Conservation (phyloP, 2,329 filamentous ascomycete species). For the Colletotrichum godetiae region DNA sequence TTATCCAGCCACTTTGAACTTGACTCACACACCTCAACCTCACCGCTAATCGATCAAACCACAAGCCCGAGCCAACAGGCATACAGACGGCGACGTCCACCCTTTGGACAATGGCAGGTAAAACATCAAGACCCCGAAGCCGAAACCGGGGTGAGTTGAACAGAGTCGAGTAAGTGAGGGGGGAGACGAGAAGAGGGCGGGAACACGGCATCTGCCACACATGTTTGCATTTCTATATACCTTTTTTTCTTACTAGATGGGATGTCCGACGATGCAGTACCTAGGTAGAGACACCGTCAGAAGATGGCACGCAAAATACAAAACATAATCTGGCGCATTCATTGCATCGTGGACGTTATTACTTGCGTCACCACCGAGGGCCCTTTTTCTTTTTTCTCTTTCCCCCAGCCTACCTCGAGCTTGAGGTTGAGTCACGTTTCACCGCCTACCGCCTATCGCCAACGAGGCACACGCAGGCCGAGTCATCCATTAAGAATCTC, state of each 20-base stretch:
- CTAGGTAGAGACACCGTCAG: too few species aligned
- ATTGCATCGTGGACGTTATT: not conserved
- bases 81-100: not conserved
- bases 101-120: not conserved
- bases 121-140: too few species aligned
- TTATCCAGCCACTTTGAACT: not conserved
- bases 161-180: not conserved
- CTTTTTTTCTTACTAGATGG: not conserved
- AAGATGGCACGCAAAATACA: not conserved
- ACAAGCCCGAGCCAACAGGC: not conserved
- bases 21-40: not conserved
- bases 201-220: not conserved
- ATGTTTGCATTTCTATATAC: not conserved
- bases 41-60: constrained; percentile 26
- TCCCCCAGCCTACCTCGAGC: not conserved
- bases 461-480: not conserved
- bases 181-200: not conserved
- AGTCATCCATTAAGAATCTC: not conserved
- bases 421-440: not conserved
- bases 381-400: not conserved
- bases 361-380: not conserved
- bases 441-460: not conserved
- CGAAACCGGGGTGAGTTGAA: too few species aligned
- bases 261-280: not conserved
- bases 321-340: not conserved